Conservation (phyloP, 2,329 filamentous ascomycete species). For the Diaporthe citrichinensis region DNA sequence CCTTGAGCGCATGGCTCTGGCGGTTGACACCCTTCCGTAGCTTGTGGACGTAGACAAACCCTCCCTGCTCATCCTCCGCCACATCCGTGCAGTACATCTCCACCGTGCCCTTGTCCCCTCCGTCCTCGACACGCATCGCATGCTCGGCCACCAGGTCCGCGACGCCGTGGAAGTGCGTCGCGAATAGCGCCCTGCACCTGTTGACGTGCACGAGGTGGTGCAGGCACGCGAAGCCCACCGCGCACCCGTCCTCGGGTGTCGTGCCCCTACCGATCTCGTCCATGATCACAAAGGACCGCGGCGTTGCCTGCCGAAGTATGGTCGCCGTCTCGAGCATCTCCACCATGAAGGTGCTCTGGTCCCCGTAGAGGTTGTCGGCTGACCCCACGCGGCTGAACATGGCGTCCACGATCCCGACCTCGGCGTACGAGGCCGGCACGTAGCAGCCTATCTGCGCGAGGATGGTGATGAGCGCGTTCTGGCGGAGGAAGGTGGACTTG, state of each 20-base stretch:
- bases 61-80: constrained; percentile 76
- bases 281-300: constrained; percentile 94
- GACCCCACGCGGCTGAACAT: constrained; percentile 95
- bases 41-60: constrained; percentile 90
- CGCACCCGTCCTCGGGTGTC: constrained; percentile 90
- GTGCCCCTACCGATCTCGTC: constrained; percentile 97
- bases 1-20: constrained; percentile 92
- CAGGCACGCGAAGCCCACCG: constrained; percentile 90
- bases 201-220: constrained; percentile 87
- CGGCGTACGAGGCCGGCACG: constrained; percentile 88
- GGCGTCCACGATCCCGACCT: constrained; percentile 93
- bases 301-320: constrained; percentile 88
- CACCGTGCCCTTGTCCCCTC: constrained; percentile 60
- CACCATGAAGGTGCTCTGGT: constrained; percentile 99
- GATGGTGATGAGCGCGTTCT: constrained; percentile 95
- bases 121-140: constrained; percentile 55
- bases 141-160: constrained; percentile 79
- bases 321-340: constrained; percentile 98
- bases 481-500: constrained; percentile 95
- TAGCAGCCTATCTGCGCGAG: constrained; percentile 94
- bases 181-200: constrained; percentile 86
- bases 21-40: constrained; percentile 86
- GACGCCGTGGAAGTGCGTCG: constrained; percentile 92
- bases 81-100: constrained; percentile 92
- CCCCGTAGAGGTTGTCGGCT: constrained; percentile 92